Evolutionary conservation across 306 rosid genomes (phyloP).

Genomic region (Erythrophleum fordii): DNA sequence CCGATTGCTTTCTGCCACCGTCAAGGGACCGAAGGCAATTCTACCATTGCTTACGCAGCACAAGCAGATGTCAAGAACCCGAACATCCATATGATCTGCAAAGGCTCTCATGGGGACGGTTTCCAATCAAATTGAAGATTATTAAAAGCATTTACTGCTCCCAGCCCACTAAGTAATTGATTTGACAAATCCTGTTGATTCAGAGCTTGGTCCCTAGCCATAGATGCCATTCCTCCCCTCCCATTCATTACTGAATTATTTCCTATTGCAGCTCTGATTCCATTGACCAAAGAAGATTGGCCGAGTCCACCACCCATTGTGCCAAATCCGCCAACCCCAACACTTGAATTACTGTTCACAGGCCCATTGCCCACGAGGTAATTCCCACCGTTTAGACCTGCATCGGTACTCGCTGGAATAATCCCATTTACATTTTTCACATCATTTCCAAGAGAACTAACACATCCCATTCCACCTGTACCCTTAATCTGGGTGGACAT

Average conservation of each 20-base stretch:
- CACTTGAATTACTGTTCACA: constrained; percentile 57
- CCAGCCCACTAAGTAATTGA: constrained; percentile 84
- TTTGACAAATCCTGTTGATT: constrained; percentile 83
- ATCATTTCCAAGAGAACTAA: constrained; percentile 71
- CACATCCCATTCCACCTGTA: constrained; percentile 55
- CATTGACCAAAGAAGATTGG: constrained; percentile 75
- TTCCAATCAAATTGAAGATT: constrained; percentile 91
- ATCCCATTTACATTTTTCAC: constrained; percentile 74
- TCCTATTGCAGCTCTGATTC: constrained; percentile 74
- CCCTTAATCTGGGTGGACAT: constrained; percentile 69
- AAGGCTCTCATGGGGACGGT: constrained; percentile 65
- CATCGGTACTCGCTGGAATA: constrained; percentile 50
- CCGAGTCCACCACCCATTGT: constrained; percentile 64
- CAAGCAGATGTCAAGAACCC: constrained; percentile 50
- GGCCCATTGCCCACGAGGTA: constrained; percentile 65
- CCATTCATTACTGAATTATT: constrained; percentile 82
- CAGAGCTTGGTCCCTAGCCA: constrained; percentile 80
- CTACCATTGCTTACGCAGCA: constrained; percentile 60
- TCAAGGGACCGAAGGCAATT: constrained; percentile 52
- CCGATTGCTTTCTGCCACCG: constrained; percentile 41
- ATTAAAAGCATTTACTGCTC: constrained; percentile 74
- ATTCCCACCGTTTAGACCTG: constrained; percentile 61
- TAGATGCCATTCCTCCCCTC: constrained; percentile 74
- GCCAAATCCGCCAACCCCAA: constrained; percentile 66
- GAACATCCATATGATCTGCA: constrained; percentile 37